Evolutionary conservation across 1,139 yeast genomes (phyloP), one percentile per base, ranked within the genome.

Genomic region (Blastobotrys serpentis): DNA sequence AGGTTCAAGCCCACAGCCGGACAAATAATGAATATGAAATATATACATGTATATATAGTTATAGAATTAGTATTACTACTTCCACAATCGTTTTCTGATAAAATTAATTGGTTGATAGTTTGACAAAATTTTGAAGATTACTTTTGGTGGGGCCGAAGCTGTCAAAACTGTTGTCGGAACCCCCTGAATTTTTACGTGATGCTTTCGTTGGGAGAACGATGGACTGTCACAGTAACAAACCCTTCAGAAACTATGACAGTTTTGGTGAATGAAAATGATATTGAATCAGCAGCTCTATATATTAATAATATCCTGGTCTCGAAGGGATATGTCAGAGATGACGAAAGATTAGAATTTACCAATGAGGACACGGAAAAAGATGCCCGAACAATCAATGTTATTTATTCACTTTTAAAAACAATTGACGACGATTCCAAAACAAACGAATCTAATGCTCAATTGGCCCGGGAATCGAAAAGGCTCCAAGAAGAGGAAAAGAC

Each of bases 271-370:
- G 11, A 41, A 14, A 40, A 41, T 14, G 60, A 60, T 42, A 44
- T 59, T 22, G 44, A 55, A 40, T 53, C 64, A 5, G 66, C 66
- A 1, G 61, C 60, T 11, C 43, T 53, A 19, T 61, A 54, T 34
- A 52, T 63, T 19, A 62, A 63, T 50, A 63, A 58, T 45, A 45
- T 57, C 1, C 53, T 63, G 11, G 55, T 59, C 5, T 50, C 65
- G 1, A 59, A 56, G 36, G 67, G 67, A 7, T 62, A 52, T 43
- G 48, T 62, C 11, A 51, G 50, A 37, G 61, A 60, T 16, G 46
- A 51, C n/a, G 64, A 61, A 36, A 44, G 56, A 30, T 48, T 61
- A 8, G 44, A 36, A 8, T 60, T 61, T 49, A 22, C 49, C 10
- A 48, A 48, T 4, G 43, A 48, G 22, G 46, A 19, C n/a, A 34